These are phyloP conservation scores for Podila clonocystis DNA, from an alignment of 192 early-diverging fungal genomes.

Conservation along the genomic window DNA sequence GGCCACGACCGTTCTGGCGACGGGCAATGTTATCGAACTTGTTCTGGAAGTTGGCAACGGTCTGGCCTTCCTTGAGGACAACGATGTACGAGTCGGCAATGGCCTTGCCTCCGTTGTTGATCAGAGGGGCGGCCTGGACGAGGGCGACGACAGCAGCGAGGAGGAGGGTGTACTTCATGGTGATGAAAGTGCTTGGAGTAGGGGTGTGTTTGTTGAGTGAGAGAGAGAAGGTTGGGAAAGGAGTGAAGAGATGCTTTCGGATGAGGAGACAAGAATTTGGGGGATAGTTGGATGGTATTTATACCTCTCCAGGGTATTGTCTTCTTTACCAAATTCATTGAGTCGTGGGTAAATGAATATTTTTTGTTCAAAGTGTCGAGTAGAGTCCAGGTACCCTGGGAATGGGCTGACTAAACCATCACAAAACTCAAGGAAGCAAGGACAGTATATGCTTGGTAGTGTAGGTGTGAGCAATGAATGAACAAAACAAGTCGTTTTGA, in stretches of 20 bases:
- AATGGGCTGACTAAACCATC: not conserved
- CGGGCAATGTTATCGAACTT: slow-evolving; percentile 5
- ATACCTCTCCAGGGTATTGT: not conserved
- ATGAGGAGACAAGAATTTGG: not conserved
- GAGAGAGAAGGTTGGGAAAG: not conserved
- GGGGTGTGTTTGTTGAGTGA: not conserved
- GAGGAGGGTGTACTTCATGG: slow-evolving; percentile 9
- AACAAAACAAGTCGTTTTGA: not conserved
- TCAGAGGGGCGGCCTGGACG: slow-evolving; percentile 6
- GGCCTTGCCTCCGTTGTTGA: slow-evolving; percentile 11
- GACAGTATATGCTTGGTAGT: not conserved
- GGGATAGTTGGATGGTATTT: not conserved
- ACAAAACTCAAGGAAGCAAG: not conserved
- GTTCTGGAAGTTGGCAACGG: not conserved
- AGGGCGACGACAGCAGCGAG: slow-evolving; percentile 8
- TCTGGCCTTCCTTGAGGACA: slow-evolving; percentile 2
- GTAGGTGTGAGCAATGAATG: not conserved
- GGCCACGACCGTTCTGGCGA: slow-evolving; percentile 3
- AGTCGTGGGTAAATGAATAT: not conserved
- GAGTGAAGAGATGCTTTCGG: not conserved
- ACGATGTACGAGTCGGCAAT: slow-evolving; percentile 3
- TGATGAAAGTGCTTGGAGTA: not conserved
- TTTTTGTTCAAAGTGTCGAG: not conserved
- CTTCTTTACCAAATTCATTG: not conserved
- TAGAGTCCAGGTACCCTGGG: not conserved